Evolutionary conservation across 2,329 filamentous ascomycete genomes (phyloP), one percentile per base, ranked within the genome.

Genomic region (Penicillium griseofulvum): DNA sequence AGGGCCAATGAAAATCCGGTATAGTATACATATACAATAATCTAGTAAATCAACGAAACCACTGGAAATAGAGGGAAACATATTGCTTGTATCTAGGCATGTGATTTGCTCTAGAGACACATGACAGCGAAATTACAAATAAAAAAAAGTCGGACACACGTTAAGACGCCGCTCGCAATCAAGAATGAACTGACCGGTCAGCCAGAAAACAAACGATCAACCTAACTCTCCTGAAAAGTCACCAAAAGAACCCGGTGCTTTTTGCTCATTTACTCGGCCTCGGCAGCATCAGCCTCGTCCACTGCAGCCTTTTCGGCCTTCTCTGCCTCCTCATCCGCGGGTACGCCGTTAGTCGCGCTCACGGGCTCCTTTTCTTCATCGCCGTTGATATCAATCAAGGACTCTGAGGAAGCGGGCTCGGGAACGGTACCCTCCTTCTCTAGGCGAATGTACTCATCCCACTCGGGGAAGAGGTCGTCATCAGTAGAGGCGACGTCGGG

Each of bases 391-490:
- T 78, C 74, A 56, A 78, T 76, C 58, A 79, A 62, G 53, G 72
- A 71, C 49, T 68, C 71, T 41, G 73, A 71, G 19, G 69, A 67
- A 57, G 72, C 63, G 54, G 69, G 65, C 67, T 78, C 59, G 62
- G 74, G 55, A 61, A 75, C 70, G 4, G 79, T 80, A 3, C 89
- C 88, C 65, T 91, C 87, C 56, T 82, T 83, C 78, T 97, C 94
- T 59, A 96, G 71, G 68, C 83, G 82, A 65, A 97, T 71, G 80
- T 90, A 97, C 74, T 94, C 88, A 5, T 96, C 89, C 94, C 94
- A 99, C 68, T 97, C 91, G 0, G 93, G 93, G 77, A 99, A 99
- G 64, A 99, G 82, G 3, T 96, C 92, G 38, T 88, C 88, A 57
- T 85, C 83, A 7, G 79, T 78, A 14, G 63, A 59, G n/a, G 61